phyloP scores from a whole-genome alignment of 345 rosid genomes.

The Hypericum perforatum region DNA sequence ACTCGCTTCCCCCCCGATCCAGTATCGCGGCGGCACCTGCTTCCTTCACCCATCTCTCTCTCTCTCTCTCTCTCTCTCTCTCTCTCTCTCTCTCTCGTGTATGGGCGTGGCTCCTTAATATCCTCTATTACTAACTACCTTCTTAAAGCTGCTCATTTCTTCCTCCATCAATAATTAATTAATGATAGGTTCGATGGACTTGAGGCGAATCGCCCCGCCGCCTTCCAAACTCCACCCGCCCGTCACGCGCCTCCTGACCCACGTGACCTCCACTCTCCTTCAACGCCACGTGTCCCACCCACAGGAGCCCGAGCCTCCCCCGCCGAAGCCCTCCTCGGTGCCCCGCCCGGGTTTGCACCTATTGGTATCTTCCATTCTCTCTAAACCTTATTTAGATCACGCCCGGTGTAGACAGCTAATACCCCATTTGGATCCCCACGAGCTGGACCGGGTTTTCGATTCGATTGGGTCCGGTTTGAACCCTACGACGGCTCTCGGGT shows the following conservation, averaged over 20 bases:
- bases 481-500: constrained; percentile 46
- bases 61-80: too few relatives aligned
- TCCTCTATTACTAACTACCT: too few relatives aligned
- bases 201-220: constrained; percentile 32
- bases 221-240: constrained; percentile 24
- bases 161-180: neutral
- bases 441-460: constrained; percentile 41
- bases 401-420: constrained; percentile 38
- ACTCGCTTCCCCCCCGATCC: too few relatives aligned
- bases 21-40: too few relatives aligned
- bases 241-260: constrained; percentile 31
- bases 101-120: too few relatives aligned
- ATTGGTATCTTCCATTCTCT: constrained; percentile 40
- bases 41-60: too few relatives aligned
- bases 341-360: constrained; percentile 24
- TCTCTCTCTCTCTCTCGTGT: too few relatives aligned
- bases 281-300: constrained; percentile 4
- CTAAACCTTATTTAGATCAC: constrained; percentile 37
- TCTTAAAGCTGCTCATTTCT: too few relatives aligned
- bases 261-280: constrained; percentile 17
- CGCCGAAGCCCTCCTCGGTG: constrained; percentile 14
- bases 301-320: constrained; percentile 12
- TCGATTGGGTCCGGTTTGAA: constrained; percentile 38
- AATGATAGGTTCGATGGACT: constrained; percentile 35
- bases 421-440: constrained; percentile 36